Evolutionary conservation across 306 rosid genomes (phyloP).

Genomic region (Sicyos baderoa): DNA sequence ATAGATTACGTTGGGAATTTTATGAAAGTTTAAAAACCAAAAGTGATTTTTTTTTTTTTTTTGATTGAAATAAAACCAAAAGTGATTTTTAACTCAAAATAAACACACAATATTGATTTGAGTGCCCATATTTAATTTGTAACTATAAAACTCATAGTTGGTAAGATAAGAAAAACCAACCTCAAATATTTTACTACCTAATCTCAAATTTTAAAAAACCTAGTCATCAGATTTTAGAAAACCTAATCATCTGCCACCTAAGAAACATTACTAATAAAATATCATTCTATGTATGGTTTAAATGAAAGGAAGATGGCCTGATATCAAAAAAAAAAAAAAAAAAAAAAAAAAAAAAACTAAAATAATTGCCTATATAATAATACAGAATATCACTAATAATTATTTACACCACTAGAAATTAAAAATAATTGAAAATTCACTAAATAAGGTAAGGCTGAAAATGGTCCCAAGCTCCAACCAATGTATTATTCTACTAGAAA

Average conservation of each 20-base stretch:
- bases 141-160: background rate
- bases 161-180: background rate
- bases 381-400: no score
- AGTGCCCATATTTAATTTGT: background rate
- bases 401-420: background rate
- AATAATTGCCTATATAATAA: background rate
- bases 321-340: no score
- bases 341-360: background rate
- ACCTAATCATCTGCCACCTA: background rate
- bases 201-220: background rate
- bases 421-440: background rate
- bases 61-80: no score
- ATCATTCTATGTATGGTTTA: background rate
- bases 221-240: no score
- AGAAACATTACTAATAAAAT: background rate
- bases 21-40: no score
- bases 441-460: background rate
- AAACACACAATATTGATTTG: no score
- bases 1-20: no score
- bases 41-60: no score
- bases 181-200: background rate
- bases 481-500: background rate
- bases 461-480: background rate
- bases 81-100: no score
- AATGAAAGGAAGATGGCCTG: background rate